Conservation (phyloP, 108 stramenopile species). For the Nannochloropsis oceanica region DNA sequence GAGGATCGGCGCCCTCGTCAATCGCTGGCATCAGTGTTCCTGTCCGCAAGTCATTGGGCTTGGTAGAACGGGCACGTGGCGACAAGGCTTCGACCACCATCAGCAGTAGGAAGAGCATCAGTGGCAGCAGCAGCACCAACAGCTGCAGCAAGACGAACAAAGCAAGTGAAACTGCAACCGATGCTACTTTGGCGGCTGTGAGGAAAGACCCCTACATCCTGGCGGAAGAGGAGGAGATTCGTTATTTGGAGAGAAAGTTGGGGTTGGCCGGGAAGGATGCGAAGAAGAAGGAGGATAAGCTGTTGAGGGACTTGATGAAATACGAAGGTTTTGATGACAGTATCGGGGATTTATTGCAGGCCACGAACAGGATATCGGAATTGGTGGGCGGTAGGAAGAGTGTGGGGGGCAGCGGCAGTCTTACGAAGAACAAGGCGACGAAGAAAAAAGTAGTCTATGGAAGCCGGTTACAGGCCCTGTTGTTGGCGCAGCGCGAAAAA, state of each 20-base stretch:
- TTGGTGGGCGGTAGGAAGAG: background rate
- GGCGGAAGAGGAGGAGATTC: background rate
- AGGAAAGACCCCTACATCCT: background rate
- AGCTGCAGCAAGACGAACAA: background rate
- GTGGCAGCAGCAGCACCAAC: background rate
- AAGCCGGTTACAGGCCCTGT: background rate
- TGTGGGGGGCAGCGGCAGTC: background rate
- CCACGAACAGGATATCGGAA: background rate
- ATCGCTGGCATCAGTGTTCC: background rate
- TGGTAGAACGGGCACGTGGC: background rate
- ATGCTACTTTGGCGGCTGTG: background rate
- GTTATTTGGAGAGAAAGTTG: background rate
- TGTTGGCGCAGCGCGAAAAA: background rate
- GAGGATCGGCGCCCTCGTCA: background rate
- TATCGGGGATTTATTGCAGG: background rate
- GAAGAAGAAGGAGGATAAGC: background rate
- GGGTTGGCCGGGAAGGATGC: background rate
- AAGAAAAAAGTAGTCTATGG: background rate
- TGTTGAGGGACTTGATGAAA: background rate
- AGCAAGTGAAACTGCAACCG: background rate
- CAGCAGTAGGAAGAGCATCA: background rate
- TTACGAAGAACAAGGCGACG: too few relatives aligned
- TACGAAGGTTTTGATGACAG: background rate
- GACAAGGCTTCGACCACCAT: background rate
- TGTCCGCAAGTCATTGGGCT: background rate